Evolutionary conservation across 2,329 filamentous ascomycete genomes (phyloP).

Genomic region (Trichoderma polysporum): DNA sequence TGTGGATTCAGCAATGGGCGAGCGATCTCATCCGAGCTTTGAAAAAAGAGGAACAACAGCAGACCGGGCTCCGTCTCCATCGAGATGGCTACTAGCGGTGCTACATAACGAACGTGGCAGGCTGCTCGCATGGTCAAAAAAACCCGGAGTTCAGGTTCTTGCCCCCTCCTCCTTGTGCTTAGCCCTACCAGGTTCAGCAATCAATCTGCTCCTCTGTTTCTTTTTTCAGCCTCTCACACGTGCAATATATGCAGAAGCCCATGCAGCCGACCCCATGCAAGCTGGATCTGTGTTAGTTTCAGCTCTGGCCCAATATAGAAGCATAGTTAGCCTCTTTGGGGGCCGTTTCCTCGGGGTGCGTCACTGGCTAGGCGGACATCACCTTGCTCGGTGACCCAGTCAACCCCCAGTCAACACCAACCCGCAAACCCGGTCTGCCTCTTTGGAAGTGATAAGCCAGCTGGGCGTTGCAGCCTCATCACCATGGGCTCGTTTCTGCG

Average conservation of each 20-base stretch:
- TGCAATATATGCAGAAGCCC: background rate
- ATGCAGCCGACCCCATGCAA: conserved; percentile 9
- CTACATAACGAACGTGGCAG: background rate
- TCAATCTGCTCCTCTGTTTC: background rate
- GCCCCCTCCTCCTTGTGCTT: background rate
- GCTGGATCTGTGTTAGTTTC: conserved; percentile 17
- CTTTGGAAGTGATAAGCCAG: background rate
- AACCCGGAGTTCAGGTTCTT: conserved; percentile 6
- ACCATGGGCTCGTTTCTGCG: conserved; percentile 1
- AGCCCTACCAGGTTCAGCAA: conserved; percentile 6
- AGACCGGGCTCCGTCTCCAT: background rate
- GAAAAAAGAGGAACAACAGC: background rate
- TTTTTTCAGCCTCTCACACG: conserved; percentile 4
- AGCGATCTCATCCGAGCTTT: background rate
- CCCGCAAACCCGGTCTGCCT: background rate
- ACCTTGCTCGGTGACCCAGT: background rate
- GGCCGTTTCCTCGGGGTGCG: background rate
- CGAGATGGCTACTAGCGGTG: background rate
- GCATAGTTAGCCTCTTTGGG: background rate
- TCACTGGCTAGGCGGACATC: background rate
- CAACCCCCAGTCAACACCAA: background rate
- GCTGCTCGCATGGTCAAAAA: background rate
- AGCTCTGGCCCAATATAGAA: conserved; percentile 19
- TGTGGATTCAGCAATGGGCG: background rate
- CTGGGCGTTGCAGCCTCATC: background rate